phyloP scores from a whole-genome alignment of 441 rosid genomes.

The Populus hybrid region DNA sequence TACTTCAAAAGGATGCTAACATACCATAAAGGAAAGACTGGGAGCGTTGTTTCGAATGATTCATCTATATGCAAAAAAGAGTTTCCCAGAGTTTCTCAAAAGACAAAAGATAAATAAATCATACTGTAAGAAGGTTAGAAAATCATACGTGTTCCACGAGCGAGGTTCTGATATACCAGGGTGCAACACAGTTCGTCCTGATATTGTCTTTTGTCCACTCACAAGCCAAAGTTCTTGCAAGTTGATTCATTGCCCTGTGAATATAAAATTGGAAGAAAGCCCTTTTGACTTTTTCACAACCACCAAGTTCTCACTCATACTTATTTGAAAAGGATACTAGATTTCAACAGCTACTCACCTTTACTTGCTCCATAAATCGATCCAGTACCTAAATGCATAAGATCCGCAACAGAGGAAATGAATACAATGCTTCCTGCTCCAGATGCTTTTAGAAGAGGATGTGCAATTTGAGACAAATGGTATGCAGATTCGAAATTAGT shows the following conservation, averaged over 20 bases:
- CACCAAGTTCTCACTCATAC: background rate
- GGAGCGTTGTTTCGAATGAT: background rate
- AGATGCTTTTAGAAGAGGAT: constrained; percentile 85
- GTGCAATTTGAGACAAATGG: constrained; percentile 71
- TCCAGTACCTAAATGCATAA: constrained; percentile 44
- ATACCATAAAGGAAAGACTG: background rate
- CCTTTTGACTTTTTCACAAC: background rate
- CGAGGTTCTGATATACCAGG: constrained; percentile 79
- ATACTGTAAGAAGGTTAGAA: background rate
- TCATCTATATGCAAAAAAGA: background rate
- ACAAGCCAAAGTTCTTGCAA: constrained; percentile 80
- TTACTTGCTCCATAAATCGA: constrained; percentile 67
- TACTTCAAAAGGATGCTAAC: background rate
- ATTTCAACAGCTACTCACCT: constrained; percentile 38
- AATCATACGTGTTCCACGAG: constrained; percentile 59
- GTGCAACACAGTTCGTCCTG: constrained; percentile 73
- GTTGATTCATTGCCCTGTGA: constrained; percentile 73
- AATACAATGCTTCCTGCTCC: constrained; percentile 69
- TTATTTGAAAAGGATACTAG: background rate
- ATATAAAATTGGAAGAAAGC: constrained; percentile 1
- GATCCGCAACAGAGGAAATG: constrained; percentile 78
- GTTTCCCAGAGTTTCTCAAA: background rate
- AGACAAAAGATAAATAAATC: background rate
- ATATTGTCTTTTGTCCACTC: constrained; percentile 93
- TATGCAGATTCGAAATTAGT: constrained; percentile 74